phyloP scores from a whole-genome alignment of 2,329 filamentous ascomycete species.

The Waltergamsia citrina region DNA sequence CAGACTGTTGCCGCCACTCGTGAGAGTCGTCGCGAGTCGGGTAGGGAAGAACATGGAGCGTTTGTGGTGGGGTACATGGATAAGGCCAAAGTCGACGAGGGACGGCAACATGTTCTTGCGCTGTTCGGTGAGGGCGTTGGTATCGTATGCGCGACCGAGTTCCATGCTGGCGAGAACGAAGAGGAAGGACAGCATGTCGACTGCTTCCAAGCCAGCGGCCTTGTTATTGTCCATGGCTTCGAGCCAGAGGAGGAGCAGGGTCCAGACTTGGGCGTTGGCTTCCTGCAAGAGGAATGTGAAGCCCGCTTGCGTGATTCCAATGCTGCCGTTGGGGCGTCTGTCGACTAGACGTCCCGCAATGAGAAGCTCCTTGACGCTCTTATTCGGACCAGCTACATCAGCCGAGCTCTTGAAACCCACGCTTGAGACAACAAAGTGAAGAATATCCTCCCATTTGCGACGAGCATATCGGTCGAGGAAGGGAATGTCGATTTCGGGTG shows the following conservation, averaged over 20 bases:
- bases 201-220: constrained; percentile 66
- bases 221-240: constrained; percentile 59
- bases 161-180: constrained; percentile 93
- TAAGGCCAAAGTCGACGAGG: constrained; percentile 84
- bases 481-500: constrained; percentile 53
- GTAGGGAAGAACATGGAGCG: constrained; percentile 74
- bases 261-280: constrained; percentile 96
- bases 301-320: constrained; percentile 82
- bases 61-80: constrained; percentile 59
- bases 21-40: constrained; percentile 86
- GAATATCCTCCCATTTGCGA: constrained; percentile 87
- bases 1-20: constrained; percentile 66
- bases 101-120: constrained; percentile 85
- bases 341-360: constrained; percentile 75
- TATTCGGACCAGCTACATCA: constrained; percentile 48
- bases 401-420: constrained; percentile 44
- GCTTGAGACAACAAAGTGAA: constrained; percentile 88
- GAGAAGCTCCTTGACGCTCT: constrained; percentile 76
- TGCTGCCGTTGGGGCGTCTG: constrained; percentile 48
- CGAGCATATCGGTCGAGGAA: constrained; percentile 81
- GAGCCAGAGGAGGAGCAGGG: constrained; percentile 84
- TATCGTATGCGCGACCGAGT: constrained; percentile 85
- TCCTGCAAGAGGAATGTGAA: constrained; percentile 95
- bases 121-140: constrained; percentile 68
- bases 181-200: constrained; percentile 91